Conservation (phyloP, 306 rosid genomes). For the Benincasa hispida region DNA sequence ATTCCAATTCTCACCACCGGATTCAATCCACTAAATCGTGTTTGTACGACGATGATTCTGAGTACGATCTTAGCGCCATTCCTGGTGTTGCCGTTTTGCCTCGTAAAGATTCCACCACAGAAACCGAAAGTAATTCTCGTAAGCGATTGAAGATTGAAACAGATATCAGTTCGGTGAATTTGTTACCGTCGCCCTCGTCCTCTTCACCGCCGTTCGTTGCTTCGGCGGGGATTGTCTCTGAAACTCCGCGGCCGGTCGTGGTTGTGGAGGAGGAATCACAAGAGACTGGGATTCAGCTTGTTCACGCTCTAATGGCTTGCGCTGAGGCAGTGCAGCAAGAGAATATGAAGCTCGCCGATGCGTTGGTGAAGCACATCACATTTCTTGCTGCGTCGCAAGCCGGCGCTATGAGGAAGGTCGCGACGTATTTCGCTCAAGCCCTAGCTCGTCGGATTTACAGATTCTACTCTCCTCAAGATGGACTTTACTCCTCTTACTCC, state of each 20-base stretch:
- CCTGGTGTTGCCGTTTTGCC: conserved; percentile 56
- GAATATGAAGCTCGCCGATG: conserved; percentile 46
- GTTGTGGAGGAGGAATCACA: conserved; percentile 40
- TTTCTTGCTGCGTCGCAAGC: conserved; percentile 47
- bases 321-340: conserved; percentile 67
- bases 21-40: conserved; percentile 8
- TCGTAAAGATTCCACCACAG: neutral
- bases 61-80: conserved; percentile 69
- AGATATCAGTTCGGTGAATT: neutral
- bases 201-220: neutral
- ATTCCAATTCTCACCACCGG: neutral
- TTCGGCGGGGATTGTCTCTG: conserved; percentile 5
- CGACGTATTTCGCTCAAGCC: conserved; percentile 62
- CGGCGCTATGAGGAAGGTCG: conserved; percentile 76
- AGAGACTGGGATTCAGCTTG: conserved; percentile 67
- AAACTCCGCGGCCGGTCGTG: conserved; percentile 38
- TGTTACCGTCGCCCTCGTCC: neutral
- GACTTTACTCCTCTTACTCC: conserved; percentile 28
- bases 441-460: conserved; percentile 45
- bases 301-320: conserved; percentile 70
- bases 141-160: conserved; percentile 29
- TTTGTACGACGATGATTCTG: conserved; percentile 41
- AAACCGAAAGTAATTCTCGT: neutral
- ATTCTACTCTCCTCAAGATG: conserved; percentile 36
- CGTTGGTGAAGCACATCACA: conserved; percentile 47